Base-by-base conservation (phyloP, 106 monocot species). In the Ottelia alismoides region DNA sequence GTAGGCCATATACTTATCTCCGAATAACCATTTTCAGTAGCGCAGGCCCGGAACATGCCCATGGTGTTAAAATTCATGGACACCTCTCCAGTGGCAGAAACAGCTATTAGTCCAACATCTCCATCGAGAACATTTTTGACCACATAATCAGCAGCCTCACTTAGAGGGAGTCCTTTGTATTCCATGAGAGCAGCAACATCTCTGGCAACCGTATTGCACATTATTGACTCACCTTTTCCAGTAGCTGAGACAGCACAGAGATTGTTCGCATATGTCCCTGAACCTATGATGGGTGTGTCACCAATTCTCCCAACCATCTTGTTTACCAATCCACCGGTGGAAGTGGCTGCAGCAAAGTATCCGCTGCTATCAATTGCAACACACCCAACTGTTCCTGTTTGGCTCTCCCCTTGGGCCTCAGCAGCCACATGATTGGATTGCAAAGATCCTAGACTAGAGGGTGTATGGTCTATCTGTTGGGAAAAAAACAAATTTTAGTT, bases 161-260 rank as follows among this genome's bases (percentile, higher is more conserved):
- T 62, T 7, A 96, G 60, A 22, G 81, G 67, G 16, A 96, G 65
- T 7, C 81, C 89, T 60, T 76, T 74, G 69, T 77, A 82, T 61
- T 96, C 88, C 82, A 96, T 89, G 49, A 89, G 30, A 11, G 96
- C 96, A 20, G 82, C 88, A 23, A 96, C 88, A 45, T 96, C 96
- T 18, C 84, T 74, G 18, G 74, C 78, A 31, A 85, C 64, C 1
- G 85, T 89, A 7, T 63, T 76, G 43, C 74, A 64, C 45, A 89
- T 82, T 44, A 96, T 96, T 11, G 63, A 55, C 72, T 96, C 88
- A 0, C 96, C 88, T 63, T 76, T 73, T 18, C 94, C 94, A 17
- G 94, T 96, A 0, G 88, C 94, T 7, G 94, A 96, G 56, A 96
- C 69, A 0, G 94, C 84, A 70, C 94, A 96, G 16, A 78, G 17